Evolutionary conservation across 2,329 filamentous ascomycete species (phyloP).

Genomic region (Calonectria montana): DNA sequence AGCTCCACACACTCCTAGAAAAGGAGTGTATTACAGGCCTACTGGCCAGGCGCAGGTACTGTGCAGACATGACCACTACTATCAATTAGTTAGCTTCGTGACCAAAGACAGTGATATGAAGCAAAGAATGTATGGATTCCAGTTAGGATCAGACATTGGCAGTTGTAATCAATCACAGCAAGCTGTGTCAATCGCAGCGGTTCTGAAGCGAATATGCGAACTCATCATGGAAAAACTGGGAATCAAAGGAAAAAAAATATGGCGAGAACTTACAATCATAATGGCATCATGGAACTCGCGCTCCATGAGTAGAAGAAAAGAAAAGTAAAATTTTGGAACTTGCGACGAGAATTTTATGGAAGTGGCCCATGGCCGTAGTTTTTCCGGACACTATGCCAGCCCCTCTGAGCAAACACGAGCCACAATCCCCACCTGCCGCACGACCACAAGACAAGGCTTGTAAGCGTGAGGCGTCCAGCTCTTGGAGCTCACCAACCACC

Average conservation of each 20-base stretch:
- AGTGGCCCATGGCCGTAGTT: constrained; percentile 30
- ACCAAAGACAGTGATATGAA: constrained; percentile 16
- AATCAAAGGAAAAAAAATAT: neutral
- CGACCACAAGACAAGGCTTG: constrained; percentile 19
- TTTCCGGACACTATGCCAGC: constrained; percentile 24
- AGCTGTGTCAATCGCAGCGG: constrained; percentile 63
- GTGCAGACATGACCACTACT: constrained; percentile 52
- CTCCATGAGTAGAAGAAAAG: constrained; percentile 41
- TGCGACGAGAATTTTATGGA: constrained; percentile 36
- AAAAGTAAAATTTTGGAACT: constrained; percentile 2
- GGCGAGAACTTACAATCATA: constrained; percentile 52
- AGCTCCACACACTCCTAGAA: constrained; percentile 23
- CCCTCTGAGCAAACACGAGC: constrained; percentile 28
- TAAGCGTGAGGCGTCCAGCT: constrained; percentile 26
- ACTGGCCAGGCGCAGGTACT: constrained; percentile 51
- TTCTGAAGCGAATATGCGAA: constrained; percentile 59
- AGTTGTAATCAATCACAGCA: constrained; percentile 57
- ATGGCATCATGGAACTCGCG: constrained; percentile 46
- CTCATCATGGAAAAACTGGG: constrained; percentile 52
- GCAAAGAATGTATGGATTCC: constrained; percentile 22
- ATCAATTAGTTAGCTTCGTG: constrained; percentile 34
- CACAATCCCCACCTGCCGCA: constrained; percentile 23
- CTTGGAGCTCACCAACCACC: constrained; percentile 39
- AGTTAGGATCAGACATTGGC: constrained; percentile 51
- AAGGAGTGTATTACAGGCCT: constrained; percentile 40